These are phyloP conservation scores for Eutrema salsugineum DNA, from an alignment of 441 rosid genomes.

Conservation along the genomic window DNA sequence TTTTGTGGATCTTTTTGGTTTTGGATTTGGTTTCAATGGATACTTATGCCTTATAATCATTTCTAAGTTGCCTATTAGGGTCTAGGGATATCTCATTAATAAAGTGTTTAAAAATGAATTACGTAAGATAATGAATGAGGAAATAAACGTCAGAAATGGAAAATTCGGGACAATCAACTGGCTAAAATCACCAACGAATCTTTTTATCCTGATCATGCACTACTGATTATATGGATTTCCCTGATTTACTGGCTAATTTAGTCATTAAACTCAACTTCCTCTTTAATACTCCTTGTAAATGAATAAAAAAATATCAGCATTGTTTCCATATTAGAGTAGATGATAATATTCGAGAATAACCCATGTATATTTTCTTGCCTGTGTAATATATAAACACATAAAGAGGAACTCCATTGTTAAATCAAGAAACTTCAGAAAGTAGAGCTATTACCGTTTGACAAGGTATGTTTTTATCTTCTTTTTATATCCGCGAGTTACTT, in stretches of 20 bases:
- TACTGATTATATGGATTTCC: neutral
- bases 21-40: neutral
- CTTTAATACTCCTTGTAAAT: conserved; percentile 3
- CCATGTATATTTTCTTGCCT: conserved; percentile 1
- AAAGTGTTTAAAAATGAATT: neutral
- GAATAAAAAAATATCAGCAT: neutral
- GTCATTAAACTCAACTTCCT: conserved; percentile 1
- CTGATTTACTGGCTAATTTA: conserved; percentile 1
- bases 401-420: conserved; percentile 25
- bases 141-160: neutral
- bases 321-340: neutral
- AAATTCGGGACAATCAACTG: neutral
- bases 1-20: neutral
- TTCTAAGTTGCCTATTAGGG: neutral
- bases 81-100: neutral
- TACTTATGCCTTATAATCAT: neutral
- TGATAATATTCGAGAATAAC: conserved; percentile 8
- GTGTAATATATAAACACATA: conserved; percentile 19
- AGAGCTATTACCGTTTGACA: neutral
- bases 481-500: neutral
- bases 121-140: neutral
- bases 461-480: conserved; percentile 16
- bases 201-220: neutral
- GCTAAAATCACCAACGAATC: neutral
- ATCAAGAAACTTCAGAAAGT: conserved; percentile 31